Evolutionary conservation across 371 early-diverging fungal species (phyloP).

Genomic region (Fennellomyces sp.): DNA sequence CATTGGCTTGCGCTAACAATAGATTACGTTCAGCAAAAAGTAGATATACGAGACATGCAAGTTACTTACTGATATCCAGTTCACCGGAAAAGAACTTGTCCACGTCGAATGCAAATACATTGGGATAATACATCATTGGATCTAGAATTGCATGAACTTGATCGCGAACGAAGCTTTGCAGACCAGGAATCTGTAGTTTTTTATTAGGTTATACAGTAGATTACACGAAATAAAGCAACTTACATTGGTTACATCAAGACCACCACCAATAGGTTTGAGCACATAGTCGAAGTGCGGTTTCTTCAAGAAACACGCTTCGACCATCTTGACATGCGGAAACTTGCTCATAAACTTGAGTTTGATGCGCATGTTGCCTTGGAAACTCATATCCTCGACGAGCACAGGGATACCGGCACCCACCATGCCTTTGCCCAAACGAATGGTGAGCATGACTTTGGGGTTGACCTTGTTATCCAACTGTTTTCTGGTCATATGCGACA

Average conservation of each 20-base stretch:
- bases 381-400: slow-evolving; percentile 90
- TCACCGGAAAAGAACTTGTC: slow-evolving; percentile 81
- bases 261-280: slow-evolving; percentile 91
- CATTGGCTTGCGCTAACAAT: slow-evolving; percentile 69
- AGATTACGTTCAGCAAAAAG: background rate
- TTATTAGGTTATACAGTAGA: too few species aligned
- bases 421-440: slow-evolving; percentile 88
- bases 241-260: slow-evolving; percentile 81
- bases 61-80: slow-evolving; percentile 41
- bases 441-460: slow-evolving; percentile 90
- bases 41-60: background rate
- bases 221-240: slow-evolving; percentile 12
- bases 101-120: slow-evolving; percentile 80
- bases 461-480: slow-evolving; percentile 75
- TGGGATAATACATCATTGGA: slow-evolving; percentile 88
- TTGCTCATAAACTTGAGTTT: slow-evolving; percentile 84
- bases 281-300: slow-evolving; percentile 92
- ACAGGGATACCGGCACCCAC: slow-evolving; percentile 95
- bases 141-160: slow-evolving; percentile 74
- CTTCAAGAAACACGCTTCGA: slow-evolving; percentile 90
- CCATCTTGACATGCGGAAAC: slow-evolving; percentile 88
- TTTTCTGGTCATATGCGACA: slow-evolving; percentile 65
- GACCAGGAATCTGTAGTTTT: slow-evolving; percentile 82
- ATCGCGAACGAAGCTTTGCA: slow-evolving; percentile 80
- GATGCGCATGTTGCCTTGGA: slow-evolving; percentile 83